Conservation (phyloP, 176 grass and related monocot species). For the Melocanna baccifera region DNA sequence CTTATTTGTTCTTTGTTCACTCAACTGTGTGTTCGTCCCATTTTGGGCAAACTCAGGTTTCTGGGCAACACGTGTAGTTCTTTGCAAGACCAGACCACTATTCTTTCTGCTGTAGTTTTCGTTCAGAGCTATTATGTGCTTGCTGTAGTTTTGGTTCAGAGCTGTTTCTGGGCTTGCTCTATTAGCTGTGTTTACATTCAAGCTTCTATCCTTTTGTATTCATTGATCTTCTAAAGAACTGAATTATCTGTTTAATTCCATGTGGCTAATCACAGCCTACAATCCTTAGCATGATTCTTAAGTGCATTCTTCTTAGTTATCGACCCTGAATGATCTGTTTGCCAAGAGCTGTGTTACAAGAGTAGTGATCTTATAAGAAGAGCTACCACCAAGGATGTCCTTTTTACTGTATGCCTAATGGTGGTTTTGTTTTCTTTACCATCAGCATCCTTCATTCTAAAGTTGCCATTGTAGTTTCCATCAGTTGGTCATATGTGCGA, state of each 20-base stretch:
- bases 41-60: neutral
- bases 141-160: neutral
- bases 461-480: conserved; percentile 38
- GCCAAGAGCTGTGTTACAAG: neutral
- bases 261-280: neutral
- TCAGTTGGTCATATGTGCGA: conserved; percentile 10
- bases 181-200: neutral
- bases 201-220: neutral
- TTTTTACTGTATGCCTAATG: conserved; percentile 15
- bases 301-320: neutral
- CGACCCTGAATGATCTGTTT: conserved; percentile 1
- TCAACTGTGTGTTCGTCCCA: neutral
- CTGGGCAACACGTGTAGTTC: neutral
- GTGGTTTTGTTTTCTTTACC: conserved; percentile 13
- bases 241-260: neutral
- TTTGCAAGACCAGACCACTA: neutral
- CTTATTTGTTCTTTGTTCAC: neutral
- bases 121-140: neutral
- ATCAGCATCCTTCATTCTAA: conserved; percentile 31
- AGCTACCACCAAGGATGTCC: neutral
- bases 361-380: neutral
- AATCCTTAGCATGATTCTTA: neutral
- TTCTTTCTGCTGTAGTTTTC: neutral
- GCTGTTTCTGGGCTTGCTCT: neutral
- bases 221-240: neutral